These are phyloP conservation scores for Salicornia ramosissima DNA, from an alignment of 148 eudicot genomes.

Conservation along the genomic window DNA sequence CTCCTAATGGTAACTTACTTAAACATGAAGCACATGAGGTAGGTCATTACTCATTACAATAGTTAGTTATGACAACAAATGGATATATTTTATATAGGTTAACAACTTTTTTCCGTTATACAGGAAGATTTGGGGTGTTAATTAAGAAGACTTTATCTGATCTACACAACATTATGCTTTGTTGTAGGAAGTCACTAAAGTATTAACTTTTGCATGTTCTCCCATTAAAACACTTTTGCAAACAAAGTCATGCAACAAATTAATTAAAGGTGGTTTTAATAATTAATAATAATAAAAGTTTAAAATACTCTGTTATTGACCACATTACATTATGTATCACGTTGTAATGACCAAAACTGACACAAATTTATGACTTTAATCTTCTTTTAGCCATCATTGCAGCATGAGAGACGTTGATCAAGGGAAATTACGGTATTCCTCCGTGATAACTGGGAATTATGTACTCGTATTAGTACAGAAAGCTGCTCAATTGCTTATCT, in stretches of 20 bases:
- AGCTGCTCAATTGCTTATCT: background rate
- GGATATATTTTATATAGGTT: background rate
- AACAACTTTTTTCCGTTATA: background rate
- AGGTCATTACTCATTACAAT: background rate
- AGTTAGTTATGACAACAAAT: background rate
- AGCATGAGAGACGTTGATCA: background rate
- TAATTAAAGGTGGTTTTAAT: no score
- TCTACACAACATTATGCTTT: background rate
- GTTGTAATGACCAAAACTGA: conserved; percentile 26
- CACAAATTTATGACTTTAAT: conserved; percentile 2
- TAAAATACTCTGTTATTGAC: background rate
- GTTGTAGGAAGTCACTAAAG: conserved; percentile 13
- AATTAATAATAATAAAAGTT: no score
- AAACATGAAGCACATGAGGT: conserved; percentile 9
- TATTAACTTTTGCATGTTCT: conserved; percentile 28
- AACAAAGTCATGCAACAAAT: conserved; percentile 14
- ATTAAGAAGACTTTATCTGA: background rate
- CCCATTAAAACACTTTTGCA: conserved; percentile 2
- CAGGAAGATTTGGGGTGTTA: conserved; percentile 11
- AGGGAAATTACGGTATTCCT: conserved; percentile 7
- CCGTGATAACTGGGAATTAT: conserved; percentile 21
- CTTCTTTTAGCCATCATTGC: background rate
- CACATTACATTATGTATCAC: conserved; percentile 9
- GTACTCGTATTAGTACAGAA: background rate
- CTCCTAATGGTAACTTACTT: no score